phyloP scores from a whole-genome alignment of 208 protist genomes.

The Crithidia acanthocephali region DNA sequence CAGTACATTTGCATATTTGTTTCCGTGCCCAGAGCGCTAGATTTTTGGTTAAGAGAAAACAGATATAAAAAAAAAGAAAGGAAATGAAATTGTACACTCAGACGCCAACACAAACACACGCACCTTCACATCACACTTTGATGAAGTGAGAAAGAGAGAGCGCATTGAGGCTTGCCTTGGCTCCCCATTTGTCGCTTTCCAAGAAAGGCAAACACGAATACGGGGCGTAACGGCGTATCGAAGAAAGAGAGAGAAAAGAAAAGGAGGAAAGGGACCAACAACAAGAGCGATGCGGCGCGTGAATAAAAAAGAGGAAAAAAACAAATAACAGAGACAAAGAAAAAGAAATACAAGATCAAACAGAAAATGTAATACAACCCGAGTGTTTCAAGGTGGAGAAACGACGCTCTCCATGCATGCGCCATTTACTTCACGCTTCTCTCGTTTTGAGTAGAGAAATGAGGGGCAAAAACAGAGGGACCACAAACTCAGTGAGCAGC shows the following conservation, averaged over 20 bases:
- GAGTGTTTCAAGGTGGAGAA: neutral
- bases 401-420: too few species aligned
- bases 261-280: neutral
- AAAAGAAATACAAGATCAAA: slow-evolving; percentile 4
- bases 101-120: too few species aligned
- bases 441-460: too few species aligned
- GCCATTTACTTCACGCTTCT: too few species aligned
- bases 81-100: too few species aligned
- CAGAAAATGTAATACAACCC: neutral
- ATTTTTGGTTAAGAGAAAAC: neutral
- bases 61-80: slow-evolving; percentile 3
- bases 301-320: too few species aligned
- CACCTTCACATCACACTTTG: too few species aligned
- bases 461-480: neutral
- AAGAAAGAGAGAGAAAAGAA: neutral
- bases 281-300: too few species aligned
- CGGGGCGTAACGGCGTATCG: too few species aligned
- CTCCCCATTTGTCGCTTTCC: too few species aligned
- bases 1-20: neutral
- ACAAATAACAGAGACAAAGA: slow-evolving; percentile 6
- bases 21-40: neutral
- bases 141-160: neutral
- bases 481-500: neutral
- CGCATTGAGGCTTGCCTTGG: too few species aligned
- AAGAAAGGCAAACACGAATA: too few species aligned